Evolutionary conservation across 352 stramenopile species (phyloP).

Genomic region (Pythium brassicae): DNA sequence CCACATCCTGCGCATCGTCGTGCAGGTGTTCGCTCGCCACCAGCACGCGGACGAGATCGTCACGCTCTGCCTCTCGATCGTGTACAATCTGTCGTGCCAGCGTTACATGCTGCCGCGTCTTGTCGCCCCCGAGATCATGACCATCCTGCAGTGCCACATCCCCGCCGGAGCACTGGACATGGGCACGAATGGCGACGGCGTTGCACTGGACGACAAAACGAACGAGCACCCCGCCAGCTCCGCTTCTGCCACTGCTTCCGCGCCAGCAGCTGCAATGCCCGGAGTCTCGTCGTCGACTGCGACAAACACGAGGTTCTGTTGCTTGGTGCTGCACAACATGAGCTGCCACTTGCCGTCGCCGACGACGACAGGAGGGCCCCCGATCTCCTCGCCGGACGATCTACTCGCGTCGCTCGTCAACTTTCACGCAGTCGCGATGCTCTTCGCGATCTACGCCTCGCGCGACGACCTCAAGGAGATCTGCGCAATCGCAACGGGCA

Average conservation of each 20-base stretch:
- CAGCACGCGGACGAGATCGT: slow-evolving; percentile 40
- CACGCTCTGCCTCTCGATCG: slow-evolving; percentile 59
- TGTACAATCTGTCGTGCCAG: slow-evolving; percentile 80
- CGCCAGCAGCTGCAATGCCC: background rate
- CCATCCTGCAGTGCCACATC: slow-evolving; percentile 44
- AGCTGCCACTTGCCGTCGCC: slow-evolving; percentile 28
- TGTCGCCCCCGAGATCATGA: slow-evolving; percentile 49
- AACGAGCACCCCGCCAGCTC: background rate
- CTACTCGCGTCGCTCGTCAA: slow-evolving; percentile 47
- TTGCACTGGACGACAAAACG: background rate
- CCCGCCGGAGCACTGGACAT: slow-evolving; percentile 5
- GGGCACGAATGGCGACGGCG: background rate
- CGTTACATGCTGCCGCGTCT: slow-evolving; percentile 35
- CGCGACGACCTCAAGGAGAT: slow-evolving; percentile 50
- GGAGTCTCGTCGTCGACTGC: background rate
- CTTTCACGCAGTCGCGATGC: slow-evolving; percentile 30
- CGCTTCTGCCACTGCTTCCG: background rate
- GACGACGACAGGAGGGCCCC: too few species aligned
- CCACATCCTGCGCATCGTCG: slow-evolving; percentile 57
- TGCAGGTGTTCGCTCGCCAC: slow-evolving; percentile 58
- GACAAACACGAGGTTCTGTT: slow-evolving; percentile 43
- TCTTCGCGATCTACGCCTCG: slow-evolving; percentile 48
- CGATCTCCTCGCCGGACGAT: slow-evolving; percentile 1
- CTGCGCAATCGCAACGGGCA: slow-evolving; percentile 53
- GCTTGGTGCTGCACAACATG: slow-evolving; percentile 71